A percentile compares a stretch with the other conserved stretches of the same genome.
These are phyloP conservation scores for Pseudotsuga menziesii DNA, from an alignment of 75 land plant genomes.

Conservation along the genomic window DNA sequence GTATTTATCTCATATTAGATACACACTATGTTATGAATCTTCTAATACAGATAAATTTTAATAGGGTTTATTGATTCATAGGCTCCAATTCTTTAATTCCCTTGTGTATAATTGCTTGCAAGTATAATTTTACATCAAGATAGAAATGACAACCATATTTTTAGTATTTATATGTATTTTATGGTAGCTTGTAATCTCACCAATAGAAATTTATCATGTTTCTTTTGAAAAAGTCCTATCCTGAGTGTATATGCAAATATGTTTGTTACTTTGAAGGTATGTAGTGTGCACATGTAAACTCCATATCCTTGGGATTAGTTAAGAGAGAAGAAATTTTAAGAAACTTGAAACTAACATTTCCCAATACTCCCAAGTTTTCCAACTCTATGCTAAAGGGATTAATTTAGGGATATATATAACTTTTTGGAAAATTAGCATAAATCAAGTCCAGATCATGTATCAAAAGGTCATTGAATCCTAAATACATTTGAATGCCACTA, in stretches of 20 bases:
- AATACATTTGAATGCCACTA: too few relatives aligned
- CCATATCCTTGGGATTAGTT: neutral
- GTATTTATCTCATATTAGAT: too few relatives aligned
- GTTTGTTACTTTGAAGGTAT: slow-evolving; percentile 97
- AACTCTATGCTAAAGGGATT: neutral
- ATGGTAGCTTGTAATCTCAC: neutral
- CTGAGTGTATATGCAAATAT: slow-evolving; percentile 98
- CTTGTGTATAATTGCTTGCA: too few relatives aligned
- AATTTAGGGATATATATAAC: neutral
- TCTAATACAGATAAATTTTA: too few relatives aligned
- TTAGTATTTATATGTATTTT: neutral
- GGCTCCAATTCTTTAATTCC: too few relatives aligned
- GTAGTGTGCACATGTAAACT: neutral
- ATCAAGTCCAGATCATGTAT: neutral
- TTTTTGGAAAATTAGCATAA: neutral
- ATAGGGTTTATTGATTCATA: too few relatives aligned
- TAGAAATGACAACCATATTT: neutral
- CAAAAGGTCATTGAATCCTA: too few relatives aligned
- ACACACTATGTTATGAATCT: too few relatives aligned
- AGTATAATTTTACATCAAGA: neutral
- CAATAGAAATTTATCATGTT: neutral
- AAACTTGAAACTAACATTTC: neutral
- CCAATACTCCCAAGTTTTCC: neutral
- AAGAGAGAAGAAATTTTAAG: neutral
- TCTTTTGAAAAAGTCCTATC: slow-evolving; percentile 68